Evolutionary conservation across 2,329 filamentous ascomycete species (phyloP).

Genomic region (Rhytidhysteron rufulum): DNA sequence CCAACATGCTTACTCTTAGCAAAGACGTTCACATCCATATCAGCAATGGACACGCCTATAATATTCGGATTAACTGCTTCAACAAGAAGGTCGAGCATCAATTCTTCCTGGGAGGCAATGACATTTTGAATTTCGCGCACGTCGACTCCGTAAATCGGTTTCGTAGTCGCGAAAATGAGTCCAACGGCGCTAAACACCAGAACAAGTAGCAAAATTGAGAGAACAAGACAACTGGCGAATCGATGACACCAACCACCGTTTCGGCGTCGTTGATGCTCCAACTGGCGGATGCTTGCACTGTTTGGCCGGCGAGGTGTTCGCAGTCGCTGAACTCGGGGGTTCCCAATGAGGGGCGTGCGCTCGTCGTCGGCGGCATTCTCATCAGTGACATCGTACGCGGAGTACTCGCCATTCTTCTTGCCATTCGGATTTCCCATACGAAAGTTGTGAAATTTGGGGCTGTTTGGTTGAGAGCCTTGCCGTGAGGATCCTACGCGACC

Average conservation of each 20-base stretch:
- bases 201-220: conserved; percentile 76
- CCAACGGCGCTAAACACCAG: conserved; percentile 81
- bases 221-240: conserved; percentile 80
- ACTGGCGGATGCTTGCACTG: conserved; percentile 59
- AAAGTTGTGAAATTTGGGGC: conserved; percentile 54
- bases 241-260: conserved; percentile 59
- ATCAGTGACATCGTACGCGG: conserved; percentile 78
- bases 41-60: conserved; percentile 77
- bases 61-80: conserved; percentile 90
- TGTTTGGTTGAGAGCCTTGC: conserved; percentile 64
- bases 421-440: conserved; percentile 34
- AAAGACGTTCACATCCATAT: conserved; percentile 88
- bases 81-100: conserved; percentile 90
- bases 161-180: conserved; percentile 88
- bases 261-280: conserved; percentile 63
- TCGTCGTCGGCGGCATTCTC: conserved; percentile 79
- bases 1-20: conserved; percentile 89
- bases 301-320: conserved; percentile 49
- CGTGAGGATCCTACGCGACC: conserved; percentile 57
- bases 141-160: conserved; percentile 75
- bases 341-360: conserved; percentile 72
- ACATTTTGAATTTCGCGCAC: conserved; percentile 83
- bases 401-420: conserved; percentile 60
- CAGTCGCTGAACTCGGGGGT: conserved; percentile 57
- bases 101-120: conserved; percentile 86